Evolutionary conservation across 176 grass and related monocot species (phyloP), one percentile per base, ranked within the genome.

Genomic region (Melocanna baccifera): DNA sequence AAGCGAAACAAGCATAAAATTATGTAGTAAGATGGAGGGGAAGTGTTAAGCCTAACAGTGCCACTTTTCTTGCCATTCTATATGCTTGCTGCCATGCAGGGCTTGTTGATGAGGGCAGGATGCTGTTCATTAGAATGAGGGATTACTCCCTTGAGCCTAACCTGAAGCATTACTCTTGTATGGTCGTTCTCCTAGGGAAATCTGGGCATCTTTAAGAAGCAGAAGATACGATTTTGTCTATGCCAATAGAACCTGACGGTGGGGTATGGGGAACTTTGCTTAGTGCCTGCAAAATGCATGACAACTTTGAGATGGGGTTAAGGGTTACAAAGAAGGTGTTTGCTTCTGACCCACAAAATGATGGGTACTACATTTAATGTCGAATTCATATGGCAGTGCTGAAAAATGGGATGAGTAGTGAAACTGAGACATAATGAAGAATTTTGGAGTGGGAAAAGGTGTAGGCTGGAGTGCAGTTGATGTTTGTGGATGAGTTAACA

Each of bases 41-140:
- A 45, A 75, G 43, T 58, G 20, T 74, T 51, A 81, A 64, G 74
- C 90, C 90, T 84, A 94, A 90, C 40, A 62, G 83, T 51, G 71
- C 88, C 22, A 90, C 85, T 63, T 92, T 92, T 92, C 93, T 94
- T 81, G 83, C 93, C 40, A 75, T 94, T 69, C 75, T 94, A 5
- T 94, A 90, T 77, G 88, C 93, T 84, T 94, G 90, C 43, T 88
- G 90, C 86, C 82, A 94, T 88, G 76, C 82, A 88, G 90, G 93
- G 29, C 78, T 92, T 36, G 87, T 90, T 59, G 86, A 88, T 1
- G 85, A 92, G 70, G 93, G 93, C 22, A 88, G 73, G 56, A 82
- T 69, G 40, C 26, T 92, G 13, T 94, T 94, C 56, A 40, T 29
- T 58, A 84, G 76, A 74, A 94, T 94, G 93, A 58, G 15, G 10